These are phyloP conservation scores for Wickerhamomyces ciferrii DNA, from an alignment of 805 yeast genomes.

Conservation along the genomic window DNA sequence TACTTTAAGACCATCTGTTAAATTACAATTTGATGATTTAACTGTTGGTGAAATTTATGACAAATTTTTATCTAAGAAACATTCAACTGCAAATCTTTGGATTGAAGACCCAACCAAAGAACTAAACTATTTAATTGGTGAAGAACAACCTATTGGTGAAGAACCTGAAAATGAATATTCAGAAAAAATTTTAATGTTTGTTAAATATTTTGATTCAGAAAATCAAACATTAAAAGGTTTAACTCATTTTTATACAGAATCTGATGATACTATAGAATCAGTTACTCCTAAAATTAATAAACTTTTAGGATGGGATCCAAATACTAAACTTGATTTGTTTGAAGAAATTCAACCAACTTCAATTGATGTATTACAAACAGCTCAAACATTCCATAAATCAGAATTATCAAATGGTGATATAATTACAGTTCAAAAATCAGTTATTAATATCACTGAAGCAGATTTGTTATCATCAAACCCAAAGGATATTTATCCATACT, in stretches of 20 bases:
- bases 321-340: slow-evolving; percentile 31
- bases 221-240: slow-evolving; percentile 57
- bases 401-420: slow-evolving; percentile 72
- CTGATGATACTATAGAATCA: slow-evolving; percentile 37
- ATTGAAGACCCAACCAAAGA: slow-evolving; percentile 52
- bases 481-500: slow-evolving; percentile 24
- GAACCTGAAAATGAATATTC: slow-evolving; percentile 11
- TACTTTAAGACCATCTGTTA: slow-evolving; percentile 58
- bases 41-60: slow-evolving; percentile 50
- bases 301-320: slow-evolving; percentile 32
- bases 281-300: slow-evolving; percentile 35
- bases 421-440: slow-evolving; percentile 28
- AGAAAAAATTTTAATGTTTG: slow-evolving; percentile 32
- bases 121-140: slow-evolving; percentile 6
- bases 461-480: slow-evolving; percentile 6
- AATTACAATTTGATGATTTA: slow-evolving; percentile 27
- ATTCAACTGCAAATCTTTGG: slow-evolving; percentile 51
- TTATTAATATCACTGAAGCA: slow-evolving; percentile 1
- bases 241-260: slow-evolving; percentile 49
- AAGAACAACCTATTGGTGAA: slow-evolving; percentile 5
- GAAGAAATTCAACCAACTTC: slow-evolving; percentile 61
- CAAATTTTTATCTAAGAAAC: slow-evolving; percentile 38
- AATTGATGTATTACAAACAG: slow-evolving; percentile 34
- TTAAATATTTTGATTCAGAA: slow-evolving; percentile 63
- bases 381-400: slow-evolving; percentile 42